These are phyloP conservation scores for Crataegus laevigata DNA, from an alignment of 306 rosid genomes.

Conservation along the genomic window DNA sequence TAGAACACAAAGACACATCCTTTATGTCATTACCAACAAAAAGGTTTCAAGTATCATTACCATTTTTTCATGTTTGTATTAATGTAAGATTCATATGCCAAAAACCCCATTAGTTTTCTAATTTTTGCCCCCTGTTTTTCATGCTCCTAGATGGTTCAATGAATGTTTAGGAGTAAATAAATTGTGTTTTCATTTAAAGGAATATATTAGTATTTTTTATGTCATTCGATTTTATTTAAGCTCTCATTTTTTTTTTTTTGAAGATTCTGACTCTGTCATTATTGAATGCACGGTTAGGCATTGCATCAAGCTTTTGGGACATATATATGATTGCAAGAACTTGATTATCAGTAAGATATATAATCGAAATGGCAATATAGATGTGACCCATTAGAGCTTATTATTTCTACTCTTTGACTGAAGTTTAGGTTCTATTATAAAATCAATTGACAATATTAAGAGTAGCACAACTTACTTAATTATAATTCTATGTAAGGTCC, in stretches of 20 bases:
- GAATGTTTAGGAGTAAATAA: not conserved
- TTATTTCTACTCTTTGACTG: not conserved
- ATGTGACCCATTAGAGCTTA: constrained; percentile 4
- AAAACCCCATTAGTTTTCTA: not conserved
- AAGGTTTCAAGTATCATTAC: constrained; percentile 35
- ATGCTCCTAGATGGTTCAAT: constrained; percentile 1
- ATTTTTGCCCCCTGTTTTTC: not conserved
- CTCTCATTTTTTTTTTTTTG: not conserved
- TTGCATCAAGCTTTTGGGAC: not conserved
- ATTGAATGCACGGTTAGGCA: not conserved
- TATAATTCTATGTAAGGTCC: too few relatives aligned
- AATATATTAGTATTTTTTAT: not conserved
- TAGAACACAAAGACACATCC: constrained; percentile 46
- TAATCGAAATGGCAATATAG: not conserved
- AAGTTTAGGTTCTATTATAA: too few relatives aligned
- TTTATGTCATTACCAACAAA: constrained; percentile 69
- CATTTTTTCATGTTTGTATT: not conserved
- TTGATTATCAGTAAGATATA: not conserved
- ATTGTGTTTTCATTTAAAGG: not conserved
- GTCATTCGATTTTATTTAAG: not conserved
- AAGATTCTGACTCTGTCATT: not conserved
- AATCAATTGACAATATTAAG: too few relatives aligned
- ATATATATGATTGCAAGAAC: not conserved
- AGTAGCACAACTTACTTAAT: too few relatives aligned
- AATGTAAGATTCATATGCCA: constrained; percentile 5